Percentiles rank a stretch among this genome's conserved stretches.
Conservation (phyloP, 495 filamentous ascomycete genomes). For the Lentithecium fluviatile region DNA sequence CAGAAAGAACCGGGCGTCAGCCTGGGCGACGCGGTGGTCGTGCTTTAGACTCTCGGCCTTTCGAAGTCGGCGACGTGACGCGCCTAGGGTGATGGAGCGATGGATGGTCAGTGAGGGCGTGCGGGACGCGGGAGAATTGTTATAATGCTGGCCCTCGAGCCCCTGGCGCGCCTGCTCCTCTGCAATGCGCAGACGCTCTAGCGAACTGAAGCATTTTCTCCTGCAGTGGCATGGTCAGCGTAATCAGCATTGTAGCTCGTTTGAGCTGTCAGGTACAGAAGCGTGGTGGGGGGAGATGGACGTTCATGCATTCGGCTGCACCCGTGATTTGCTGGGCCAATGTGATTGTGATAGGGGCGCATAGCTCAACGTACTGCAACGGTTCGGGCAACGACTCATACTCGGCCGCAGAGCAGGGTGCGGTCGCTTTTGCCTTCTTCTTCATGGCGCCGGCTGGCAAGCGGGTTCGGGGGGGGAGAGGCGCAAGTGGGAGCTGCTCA, state of each 20-base stretch:
- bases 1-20: conserved; percentile 71
- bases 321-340: conserved; percentile 11
- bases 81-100: conserved; percentile 9
- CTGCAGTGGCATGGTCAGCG: conserved; percentile 22
- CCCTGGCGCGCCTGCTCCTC: conserved; percentile 15
- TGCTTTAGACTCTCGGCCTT: conserved; percentile 29
- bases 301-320: conserved; percentile 31
- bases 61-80: conserved; percentile 25
- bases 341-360: conserved; percentile 25
- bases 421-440: conserved; percentile 5
- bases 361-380: conserved; percentile 37
- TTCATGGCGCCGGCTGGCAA: conserved; percentile 19
- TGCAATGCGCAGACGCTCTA: conserved; percentile 41
- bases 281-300: conserved; percentile 23
- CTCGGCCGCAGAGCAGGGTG: conserved; percentile 30
- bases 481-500: too few species aligned
- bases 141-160: neutral
- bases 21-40: conserved; percentile 40
- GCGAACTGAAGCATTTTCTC: conserved; percentile 41
- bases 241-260: conserved; percentile 17
- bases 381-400: conserved; percentile 33
- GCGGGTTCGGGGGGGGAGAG: too few species aligned
- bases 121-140: neutral
- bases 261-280: conserved; percentile 27
- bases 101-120: neutral